Base-by-base conservation (phyloP, 73 alveolate genomes). In the Uronychia binucleata region DNA sequence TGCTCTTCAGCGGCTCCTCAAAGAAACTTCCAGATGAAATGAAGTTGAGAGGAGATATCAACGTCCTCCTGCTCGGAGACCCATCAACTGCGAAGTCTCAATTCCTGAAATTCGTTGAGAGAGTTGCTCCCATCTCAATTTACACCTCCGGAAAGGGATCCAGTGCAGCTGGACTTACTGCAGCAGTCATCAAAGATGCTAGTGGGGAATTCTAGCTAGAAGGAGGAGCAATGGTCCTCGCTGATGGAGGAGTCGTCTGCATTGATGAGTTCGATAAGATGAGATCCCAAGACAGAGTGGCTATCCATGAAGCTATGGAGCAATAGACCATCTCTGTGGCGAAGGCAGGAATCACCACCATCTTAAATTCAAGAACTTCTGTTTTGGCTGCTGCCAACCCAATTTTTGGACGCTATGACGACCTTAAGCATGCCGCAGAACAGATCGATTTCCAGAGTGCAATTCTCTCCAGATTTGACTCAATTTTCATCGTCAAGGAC, bases 261-360 rank as follows among this genome's bases (percentile, higher is more conserved):
- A 99, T 99, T 57, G 99, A 99, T 93, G 99, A 99, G 96, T 99
- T 99, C 82, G 99, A 99, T 96, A 99, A 99, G 86, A 99, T 99
- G 99, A 94, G 99, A 90, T 93, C 99, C 31, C 98, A 98, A 84
- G 99, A 99, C 92, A 94, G 99, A 83, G 99, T 99, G 0, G 99
- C 99, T 78, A 99, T 99, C 91, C 99, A 99, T 90, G 99, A 99
- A 92, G 99, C 99, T 30, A 99, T 99, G 99, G 99, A 99, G 93
- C 99, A 99, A 94, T 98, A 99, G 86, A 99, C 99, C 30, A 99
- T 99, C 81, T 92, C 99, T 81, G 97, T 99, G 77, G 99, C 99
- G 0, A 99, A 99, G 90, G 99, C 99, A 30, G 99, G 99, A 31
- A 98, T 99, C 76, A 98, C 99, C 0, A 98, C 99, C 1, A 98